These are phyloP conservation scores for Annulohypoxylon truncatum DNA, from an alignment of 2,329 filamentous ascomycete species.

Conservation along the genomic window DNA sequence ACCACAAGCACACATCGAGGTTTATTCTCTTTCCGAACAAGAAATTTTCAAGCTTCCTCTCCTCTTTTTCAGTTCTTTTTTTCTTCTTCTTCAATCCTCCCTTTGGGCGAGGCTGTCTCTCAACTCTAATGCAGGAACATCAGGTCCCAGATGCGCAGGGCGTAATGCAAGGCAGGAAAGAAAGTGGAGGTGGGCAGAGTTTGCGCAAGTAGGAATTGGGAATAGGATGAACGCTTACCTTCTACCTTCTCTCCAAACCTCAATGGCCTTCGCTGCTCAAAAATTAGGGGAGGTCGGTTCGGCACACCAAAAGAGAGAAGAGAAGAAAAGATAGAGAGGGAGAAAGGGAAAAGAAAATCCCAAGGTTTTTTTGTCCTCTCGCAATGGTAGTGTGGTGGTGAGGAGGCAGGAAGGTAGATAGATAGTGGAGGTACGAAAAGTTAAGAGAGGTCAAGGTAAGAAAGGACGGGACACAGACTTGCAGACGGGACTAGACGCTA, in stretches of 20 bases:
- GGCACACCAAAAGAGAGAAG: slow-evolving; percentile 50
- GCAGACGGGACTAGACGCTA: slow-evolving; percentile 49
- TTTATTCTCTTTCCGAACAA: slow-evolving; percentile 10
- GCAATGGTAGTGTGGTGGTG: slow-evolving; percentile 41
- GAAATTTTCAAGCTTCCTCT: slow-evolving; percentile 8
- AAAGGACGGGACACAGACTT: slow-evolving; percentile 43
- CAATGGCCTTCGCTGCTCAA: slow-evolving; percentile 44
- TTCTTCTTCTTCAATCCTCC: slow-evolving; percentile 26
- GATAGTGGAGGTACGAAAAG: slow-evolving; percentile 44
- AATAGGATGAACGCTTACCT: slow-evolving; percentile 49
- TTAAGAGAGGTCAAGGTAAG: slow-evolving; percentile 43
- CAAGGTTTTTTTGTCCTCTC: slow-evolving; percentile 47
- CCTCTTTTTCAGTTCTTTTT: slow-evolving; percentile 14
- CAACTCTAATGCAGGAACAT: slow-evolving; percentile 48
- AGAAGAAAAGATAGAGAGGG: slow-evolving; percentile 51
- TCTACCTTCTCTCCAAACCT: slow-evolving; percentile 52
- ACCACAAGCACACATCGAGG: slow-evolving; percentile 33
- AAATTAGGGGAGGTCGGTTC: slow-evolving; percentile 53
- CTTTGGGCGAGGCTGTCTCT: slow-evolving; percentile 35
- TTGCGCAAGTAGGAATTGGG: slow-evolving; percentile 43
- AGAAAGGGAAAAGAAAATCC: slow-evolving; percentile 49
- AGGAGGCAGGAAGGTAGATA: slow-evolving; percentile 42
- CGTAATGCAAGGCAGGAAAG: slow-evolving; percentile 39
- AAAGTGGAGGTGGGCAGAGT: slow-evolving; percentile 43
- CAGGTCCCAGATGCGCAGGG: slow-evolving; percentile 43